phyloP scores from a whole-genome alignment of 1,284 basidiomycete genomes.

The Stygiomarasmius scandens region DNA sequence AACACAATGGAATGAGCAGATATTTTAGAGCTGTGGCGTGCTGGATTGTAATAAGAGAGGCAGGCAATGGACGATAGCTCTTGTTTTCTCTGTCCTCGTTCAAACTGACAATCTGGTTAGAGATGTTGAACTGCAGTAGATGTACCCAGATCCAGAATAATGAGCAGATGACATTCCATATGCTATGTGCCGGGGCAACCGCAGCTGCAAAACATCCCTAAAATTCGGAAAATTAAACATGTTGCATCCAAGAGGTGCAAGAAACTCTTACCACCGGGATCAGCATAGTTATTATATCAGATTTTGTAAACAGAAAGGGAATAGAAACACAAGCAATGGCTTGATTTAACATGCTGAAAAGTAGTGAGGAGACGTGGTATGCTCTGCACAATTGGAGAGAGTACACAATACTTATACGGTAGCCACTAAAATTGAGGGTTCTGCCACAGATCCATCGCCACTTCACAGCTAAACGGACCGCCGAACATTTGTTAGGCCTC shows the following conservation, averaged over 20 bases:
- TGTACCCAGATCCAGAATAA: constrained; percentile 10
- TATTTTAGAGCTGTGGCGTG: constrained; percentile 3
- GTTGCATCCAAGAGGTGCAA: background rate
- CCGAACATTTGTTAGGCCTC: too few relatives aligned
- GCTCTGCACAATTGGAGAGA: too few relatives aligned
- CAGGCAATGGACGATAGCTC: constrained; percentile 11
- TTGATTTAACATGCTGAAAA: too few relatives aligned
- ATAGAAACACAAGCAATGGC: too few relatives aligned
- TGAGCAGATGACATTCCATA: constrained; percentile 25
- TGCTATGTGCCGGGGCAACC: constrained; percentile 2
- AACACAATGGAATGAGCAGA: background rate
- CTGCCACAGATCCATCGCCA: too few relatives aligned
- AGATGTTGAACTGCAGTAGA: constrained; percentile 9
- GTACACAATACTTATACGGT: too few relatives aligned
- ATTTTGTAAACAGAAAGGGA: constrained; percentile 13
- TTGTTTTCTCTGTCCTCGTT: constrained; percentile 13
- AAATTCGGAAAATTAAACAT: background rate
- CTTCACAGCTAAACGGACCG: too few relatives aligned
- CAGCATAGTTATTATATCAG: constrained; percentile 15
- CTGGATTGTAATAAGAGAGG: constrained; percentile 8
- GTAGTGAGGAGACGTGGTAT: too few relatives aligned
- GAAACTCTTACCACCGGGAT: constrained; percentile 13
- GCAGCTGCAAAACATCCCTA: background rate
- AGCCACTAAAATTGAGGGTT: too few relatives aligned
- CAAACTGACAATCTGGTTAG: constrained; percentile 10